These are phyloP conservation scores for Paramecium primaurelia DNA, from an alignment of 73 alveolate genomes.

Conservation along the genomic window DNA sequence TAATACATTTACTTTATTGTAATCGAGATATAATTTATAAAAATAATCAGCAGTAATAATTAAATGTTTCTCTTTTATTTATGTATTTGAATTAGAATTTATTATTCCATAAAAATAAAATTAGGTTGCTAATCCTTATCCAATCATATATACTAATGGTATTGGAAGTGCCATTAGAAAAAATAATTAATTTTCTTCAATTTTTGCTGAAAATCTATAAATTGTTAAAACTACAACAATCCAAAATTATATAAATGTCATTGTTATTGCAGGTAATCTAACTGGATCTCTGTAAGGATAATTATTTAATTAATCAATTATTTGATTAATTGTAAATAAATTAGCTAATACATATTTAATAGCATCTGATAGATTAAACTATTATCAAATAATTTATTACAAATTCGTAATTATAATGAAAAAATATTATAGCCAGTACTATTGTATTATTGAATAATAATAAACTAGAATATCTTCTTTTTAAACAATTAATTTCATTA, in stretches of 20 bases:
- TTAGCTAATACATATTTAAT: slow-evolving; percentile 18
- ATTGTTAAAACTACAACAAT: not conserved
- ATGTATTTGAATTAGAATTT: not conserved
- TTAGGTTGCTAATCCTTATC: not conserved
- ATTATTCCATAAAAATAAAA: not conserved
- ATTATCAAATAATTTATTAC: not conserved
- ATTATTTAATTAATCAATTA: not conserved
- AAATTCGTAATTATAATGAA: not conserved
- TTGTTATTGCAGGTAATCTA: not conserved
- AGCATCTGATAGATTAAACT: not conserved
- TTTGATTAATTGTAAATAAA: not conserved
- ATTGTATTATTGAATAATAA: slow-evolving; percentile 1
- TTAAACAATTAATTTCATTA: slow-evolving; percentile 11
- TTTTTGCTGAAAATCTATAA: not conserved
- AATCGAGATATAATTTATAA: not conserved
- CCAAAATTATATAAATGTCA: slow-evolving; percentile 14
- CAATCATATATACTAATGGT: not conserved
- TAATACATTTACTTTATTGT: not conserved
- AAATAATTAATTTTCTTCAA: not conserved
- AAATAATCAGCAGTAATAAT: slow-evolving; percentile 11
- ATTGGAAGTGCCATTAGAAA: not conserved
- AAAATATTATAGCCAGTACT: not conserved
- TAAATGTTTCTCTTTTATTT: slow-evolving; percentile 14
- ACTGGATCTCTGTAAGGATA: slow-evolving; percentile 47
- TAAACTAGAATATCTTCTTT: slow-evolving; percentile 9